Base-by-base conservation (phyloP, 2,329 filamentous ascomycete genomes). In the Penicillium sp. region DNA sequence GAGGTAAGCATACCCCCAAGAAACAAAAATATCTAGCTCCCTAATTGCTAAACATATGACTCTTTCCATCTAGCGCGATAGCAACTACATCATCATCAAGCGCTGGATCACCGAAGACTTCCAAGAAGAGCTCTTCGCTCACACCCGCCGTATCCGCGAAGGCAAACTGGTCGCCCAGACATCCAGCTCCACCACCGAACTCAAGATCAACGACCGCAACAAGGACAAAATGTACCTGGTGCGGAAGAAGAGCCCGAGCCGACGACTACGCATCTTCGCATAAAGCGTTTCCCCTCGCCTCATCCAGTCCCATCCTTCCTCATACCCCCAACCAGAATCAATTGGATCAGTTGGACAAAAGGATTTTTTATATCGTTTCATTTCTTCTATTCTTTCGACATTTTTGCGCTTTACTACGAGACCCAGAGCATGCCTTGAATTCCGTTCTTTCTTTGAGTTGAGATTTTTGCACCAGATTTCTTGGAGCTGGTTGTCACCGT, bases 21-120 rank as follows among this genome's bases (percentile, higher is more conserved):
- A 33, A 22, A 9, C 15, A 22, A n/a, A 12, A 2, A 44, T 10
- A 30, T 22, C 24, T 7, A 30, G 3, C 2, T 17, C 12, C 9
- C 10, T n/a, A 6, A 55, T 22, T 13, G 8, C 22, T 53, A 26
- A 15, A 12, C 2, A 17, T 28, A 33, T 24, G 26, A 3, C 28
- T 44, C 24, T 45, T 5, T 30, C 83, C 44, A 5, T 42, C 82
- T 56, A 82, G 80, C 68, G 67, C 55, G 88, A 93, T 70, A 84
- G 86, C 19, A 87, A 90, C 51, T 93, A 87, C 68, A 81, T 93
- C 59, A 77, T 93, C 62, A 90, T 93, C 78, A 91, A 90, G 76
- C 83, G 87, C 59, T 91, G 87, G 86, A 87, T 93, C 56, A 85
- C 86, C 4, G 88, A 92, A 68, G 85, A 86, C 64, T 86, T 92